phyloP scores from a whole-genome alignment of 2,329 filamentous ascomycete species.

The Gaeumannomyces tritici region DNA sequence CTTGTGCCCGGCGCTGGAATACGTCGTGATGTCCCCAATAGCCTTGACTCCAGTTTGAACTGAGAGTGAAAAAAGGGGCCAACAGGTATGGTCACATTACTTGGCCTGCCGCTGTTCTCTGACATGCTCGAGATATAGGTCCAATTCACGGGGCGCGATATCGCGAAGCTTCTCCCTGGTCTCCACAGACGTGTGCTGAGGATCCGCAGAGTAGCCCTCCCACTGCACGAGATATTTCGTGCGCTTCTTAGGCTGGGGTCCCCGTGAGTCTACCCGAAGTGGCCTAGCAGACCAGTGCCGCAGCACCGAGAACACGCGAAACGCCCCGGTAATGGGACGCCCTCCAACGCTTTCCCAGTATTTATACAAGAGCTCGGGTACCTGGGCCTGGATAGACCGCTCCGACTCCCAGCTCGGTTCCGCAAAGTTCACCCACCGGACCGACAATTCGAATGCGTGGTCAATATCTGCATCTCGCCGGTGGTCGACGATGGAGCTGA shows the following conservation, averaged over 20 bases:
- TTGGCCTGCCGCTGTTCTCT: background rate
- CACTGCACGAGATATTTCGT: slow-evolving; percentile 3
- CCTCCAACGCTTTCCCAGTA: slow-evolving; percentile 1
- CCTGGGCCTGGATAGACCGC: slow-evolving; percentile 2
- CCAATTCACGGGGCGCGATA: background rate
- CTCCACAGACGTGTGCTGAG: background rate
- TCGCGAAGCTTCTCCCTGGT: background rate
- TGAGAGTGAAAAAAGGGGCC: background rate
- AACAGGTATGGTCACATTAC: background rate
- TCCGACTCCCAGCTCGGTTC: slow-evolving; percentile 1
- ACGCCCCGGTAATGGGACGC: background rate
- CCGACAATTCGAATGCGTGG: background rate
- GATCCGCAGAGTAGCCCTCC: slow-evolving; percentile 1
- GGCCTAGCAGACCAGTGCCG: background rate
- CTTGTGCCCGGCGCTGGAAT: background rate
- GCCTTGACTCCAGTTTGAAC: background rate
- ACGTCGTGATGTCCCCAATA: background rate
- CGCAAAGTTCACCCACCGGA: background rate
- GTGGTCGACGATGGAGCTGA: background rate
- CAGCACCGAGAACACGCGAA: slow-evolving; percentile 1
- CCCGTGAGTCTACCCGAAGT: background rate
- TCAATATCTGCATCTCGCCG: background rate
- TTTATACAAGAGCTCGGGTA: background rate
- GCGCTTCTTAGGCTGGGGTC: background rate
- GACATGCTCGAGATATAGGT: background rate